Evolutionary conservation across 768 basidiomycete genomes (phyloP), one percentile per base, ranked within the genome.

Genomic region (Mycena rosella): DNA sequence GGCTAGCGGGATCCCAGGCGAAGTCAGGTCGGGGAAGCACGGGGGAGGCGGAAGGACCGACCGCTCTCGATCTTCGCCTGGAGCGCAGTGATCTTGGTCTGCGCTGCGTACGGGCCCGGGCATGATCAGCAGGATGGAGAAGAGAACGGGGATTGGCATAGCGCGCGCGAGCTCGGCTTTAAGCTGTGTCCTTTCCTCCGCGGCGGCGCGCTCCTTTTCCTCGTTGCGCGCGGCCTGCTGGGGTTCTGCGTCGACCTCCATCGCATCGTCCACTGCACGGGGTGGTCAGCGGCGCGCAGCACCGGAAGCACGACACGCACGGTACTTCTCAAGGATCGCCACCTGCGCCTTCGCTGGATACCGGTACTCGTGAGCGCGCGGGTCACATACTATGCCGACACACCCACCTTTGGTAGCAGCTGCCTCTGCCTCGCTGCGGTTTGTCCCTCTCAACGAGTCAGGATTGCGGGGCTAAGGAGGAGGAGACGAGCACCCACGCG

Each of bases 401-500:
- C 42, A 49, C 40, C 22, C 17, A 64, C 63, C 63, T 18, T 57
- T 36, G 30, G 48, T 36, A 26, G 63, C 54, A 0, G 47, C 48
- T 13, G 11, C 40, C 48, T 64, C 63, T 3, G 63, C 63, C 2
- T 32, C 63, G n/a, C 51, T 24, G n/a, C 63, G 63, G 30, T 64
- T 55, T 64, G 38, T 30, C 34, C 15, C 3, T 26, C 24, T 4
- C 15, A n/a, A n/a, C 26, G 7, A 45, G 20, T 49, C 27, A 29
- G 24, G 18, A 18, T 26, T 22, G 26, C 24, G 14, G 48, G 18
- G 2, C 32, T 14, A 17, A 38, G 9, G 36, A 29, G 29, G 22
- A n/a, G 11, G 38, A 11, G 11, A 57, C n/a, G 29, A 9, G n/a
- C n/a, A 64, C 64, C 5, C 40, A 65, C 64, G 56, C 36, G 48